Evolutionary conservation across 164 flowering plant species (phyloP).

Genomic region (Berberis thunbergii): DNA sequence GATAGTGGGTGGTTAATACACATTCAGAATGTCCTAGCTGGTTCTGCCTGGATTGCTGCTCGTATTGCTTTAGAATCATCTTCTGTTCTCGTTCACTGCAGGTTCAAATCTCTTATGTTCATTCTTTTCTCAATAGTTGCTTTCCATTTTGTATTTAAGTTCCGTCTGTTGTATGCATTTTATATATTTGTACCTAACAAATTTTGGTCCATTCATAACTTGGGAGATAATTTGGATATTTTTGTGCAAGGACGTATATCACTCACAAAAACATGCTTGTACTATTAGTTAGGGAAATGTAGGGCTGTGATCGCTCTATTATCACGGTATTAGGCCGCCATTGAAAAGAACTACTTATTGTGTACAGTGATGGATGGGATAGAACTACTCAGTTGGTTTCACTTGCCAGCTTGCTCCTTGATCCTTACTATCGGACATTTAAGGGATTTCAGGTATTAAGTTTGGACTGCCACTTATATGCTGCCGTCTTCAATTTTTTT

Average conservation of each 20-base stretch:
- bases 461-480: neutral
- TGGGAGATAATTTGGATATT: no score
- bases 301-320: no score
- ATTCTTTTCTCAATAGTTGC: neutral
- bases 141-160: no score
- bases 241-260: no score
- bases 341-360: neutral
- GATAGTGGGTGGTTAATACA: slow-evolving; percentile 98
- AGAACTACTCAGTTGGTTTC: slow-evolving; percentile 93
- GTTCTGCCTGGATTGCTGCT: slow-evolving; percentile 99
- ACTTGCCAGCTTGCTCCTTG: slow-evolving; percentile 89
- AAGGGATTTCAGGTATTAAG: slow-evolving; percentile 83
- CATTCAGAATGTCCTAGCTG: slow-evolving; percentile 88
- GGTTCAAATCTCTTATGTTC: slow-evolving; percentile 24
- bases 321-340: no score
- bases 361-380: slow-evolving; percentile 98
- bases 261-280: no score
- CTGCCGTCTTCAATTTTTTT: neutral
- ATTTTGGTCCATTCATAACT: no score
- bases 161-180: no score
- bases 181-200: no score
- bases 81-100: slow-evolving; percentile 98
- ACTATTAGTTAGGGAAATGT: no score
- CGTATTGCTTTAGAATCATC: slow-evolving; percentile 87
- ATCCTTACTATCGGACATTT: slow-evolving; percentile 93